These are phyloP conservation scores for Nigrospora osmanthi DNA, from an alignment of 2,329 filamentous ascomycete species.

Conservation along the genomic window DNA sequence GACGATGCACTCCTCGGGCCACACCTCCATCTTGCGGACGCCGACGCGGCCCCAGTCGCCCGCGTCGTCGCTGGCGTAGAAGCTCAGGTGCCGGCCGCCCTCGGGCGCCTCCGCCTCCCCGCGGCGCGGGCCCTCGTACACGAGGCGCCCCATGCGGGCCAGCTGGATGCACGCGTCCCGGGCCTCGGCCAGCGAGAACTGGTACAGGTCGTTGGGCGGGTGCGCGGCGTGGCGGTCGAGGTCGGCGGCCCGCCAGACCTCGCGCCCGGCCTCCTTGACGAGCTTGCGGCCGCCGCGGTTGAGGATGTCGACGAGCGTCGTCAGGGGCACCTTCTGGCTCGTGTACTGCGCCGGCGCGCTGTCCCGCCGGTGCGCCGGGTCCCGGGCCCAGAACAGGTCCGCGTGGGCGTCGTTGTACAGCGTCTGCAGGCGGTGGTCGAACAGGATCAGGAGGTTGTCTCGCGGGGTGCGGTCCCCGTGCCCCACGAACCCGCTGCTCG, in stretches of 20 bases:
- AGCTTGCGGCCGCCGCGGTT: constrained; percentile 3
- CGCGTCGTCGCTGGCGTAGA: not conserved
- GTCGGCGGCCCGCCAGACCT: not conserved
- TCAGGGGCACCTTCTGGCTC: constrained; percentile 5
- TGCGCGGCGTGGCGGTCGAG: constrained; percentile 2
- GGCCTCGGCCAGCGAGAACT: constrained; percentile 18
- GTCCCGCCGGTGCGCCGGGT: not conserved
- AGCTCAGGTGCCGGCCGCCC: not conserved
- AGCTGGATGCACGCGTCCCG: constrained; percentile 8
- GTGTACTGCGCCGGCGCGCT: not conserved
- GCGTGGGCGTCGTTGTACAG: constrained; percentile 10
- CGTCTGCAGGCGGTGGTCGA: constrained; percentile 18
- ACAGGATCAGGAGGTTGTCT: constrained; percentile 17
- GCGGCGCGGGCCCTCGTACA: constrained; percentile 11
- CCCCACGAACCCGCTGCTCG: constrained; percentile 1
- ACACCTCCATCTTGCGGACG: constrained; percentile 12
- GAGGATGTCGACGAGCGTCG: constrained; percentile 5
- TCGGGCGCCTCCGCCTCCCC: not conserved
- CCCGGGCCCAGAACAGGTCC: constrained; percentile 2
- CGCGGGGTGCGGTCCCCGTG: constrained; percentile 5
- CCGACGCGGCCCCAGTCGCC: constrained; percentile 4
- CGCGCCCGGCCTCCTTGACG: not conserved
- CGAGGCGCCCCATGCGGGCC: constrained; percentile 11
- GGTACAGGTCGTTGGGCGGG: constrained; percentile 18
- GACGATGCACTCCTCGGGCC: constrained; percentile 19